Evolutionary conservation across 495 filamentous ascomycete genomes (phyloP), one percentile per base, ranked within the genome.

Genomic region (Hypoxylon subgilvum): DNA sequence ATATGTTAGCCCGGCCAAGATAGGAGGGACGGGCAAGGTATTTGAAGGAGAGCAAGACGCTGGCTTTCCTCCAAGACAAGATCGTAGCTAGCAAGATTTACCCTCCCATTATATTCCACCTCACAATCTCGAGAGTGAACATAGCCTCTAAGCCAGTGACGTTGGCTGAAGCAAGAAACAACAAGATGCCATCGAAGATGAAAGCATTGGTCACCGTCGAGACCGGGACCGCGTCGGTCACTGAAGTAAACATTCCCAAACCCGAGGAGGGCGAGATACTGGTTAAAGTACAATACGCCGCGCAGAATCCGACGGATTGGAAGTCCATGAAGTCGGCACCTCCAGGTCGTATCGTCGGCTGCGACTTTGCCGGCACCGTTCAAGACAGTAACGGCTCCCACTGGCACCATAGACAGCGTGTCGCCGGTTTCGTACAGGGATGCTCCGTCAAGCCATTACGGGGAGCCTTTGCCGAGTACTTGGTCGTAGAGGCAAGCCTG

Each of bases 301-400:
- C 62, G 12, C 66, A 69, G 41, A 69, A 69, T 36, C 62, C 62
- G 16, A 69, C 66, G 0, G 66, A 69, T 35, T 69, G 62, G 66
- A 69, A 69, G 28, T 40, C 36, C 1, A 40, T 57, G 45, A 18
- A 38, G 4, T 22, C 36, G 2, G 39, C 32, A 1, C 65, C 67
- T 2, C 52, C 71, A 0, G 81, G 81, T 10, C 66, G 68, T 18
- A 73, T 78, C 4, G 35, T 78, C 8, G 84, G 84, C 49, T 83
- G 79, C 59, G 82, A 86, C 72, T 86, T 77, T 45, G 66, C 80
- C 9, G 84, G 84, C 23, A 61, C 70, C 1, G 77, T 86, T 30
- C 77, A 79, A 41, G 72, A 77, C 18, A 68, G 82, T 22, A 82
- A 82, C 25, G 68, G 72, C 25, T 64, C 63, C n/a, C 49, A 63